Evolutionary conservation across 176 grass and related monocot genomes (phyloP), one percentile per base, ranked within the genome.

Genomic region (Elaeis guineensis): DNA sequence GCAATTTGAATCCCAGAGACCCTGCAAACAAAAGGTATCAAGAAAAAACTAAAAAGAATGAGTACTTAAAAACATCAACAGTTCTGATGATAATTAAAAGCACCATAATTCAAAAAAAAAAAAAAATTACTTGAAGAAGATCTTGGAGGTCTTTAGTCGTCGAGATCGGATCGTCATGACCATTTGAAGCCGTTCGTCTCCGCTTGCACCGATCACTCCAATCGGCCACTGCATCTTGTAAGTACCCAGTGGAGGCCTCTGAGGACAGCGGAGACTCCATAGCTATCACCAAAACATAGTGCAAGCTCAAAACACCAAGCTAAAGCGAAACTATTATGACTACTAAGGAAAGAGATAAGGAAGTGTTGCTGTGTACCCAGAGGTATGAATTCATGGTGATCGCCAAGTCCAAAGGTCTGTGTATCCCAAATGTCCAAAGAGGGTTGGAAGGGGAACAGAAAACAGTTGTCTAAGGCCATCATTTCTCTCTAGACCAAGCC

Each of bases 1-100:
- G 16, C 65, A 66, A 64, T 44, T 76, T 9, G 78, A 64, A 68
- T 83, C 77, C 94, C 84, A 93, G 64, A 98, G 89, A 58, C 69
- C 85, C 94, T 98, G 63, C 68, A 22, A 3, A 6, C 73, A 49
- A 23, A 50, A 71, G 35, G 14, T 44, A 44, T 44, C 35, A 44
- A 14, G 35, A 12, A 44, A 44, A 3, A 44, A 44, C n/a, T 35
- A 35, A 44, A 12, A 12, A 0, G 11, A 44, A 14, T 12, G 9
- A 44, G 35, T 12, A 12, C 35, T 44, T 44, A 44, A 44, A 44
- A 44, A 12, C 35, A 44, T 11, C 35, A 44, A 44, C 8, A 44
- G 11, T 44, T 44, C 11, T 12, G 35, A 58, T 32, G 12, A 5
- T 51, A 55, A 35, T 49, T 29, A 57, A 49, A 25, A 49, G 6